These are phyloP conservation scores for Tetrapisispora pingtungensis DNA, from an alignment of 805 yeast species.

Conservation along the genomic window DNA sequence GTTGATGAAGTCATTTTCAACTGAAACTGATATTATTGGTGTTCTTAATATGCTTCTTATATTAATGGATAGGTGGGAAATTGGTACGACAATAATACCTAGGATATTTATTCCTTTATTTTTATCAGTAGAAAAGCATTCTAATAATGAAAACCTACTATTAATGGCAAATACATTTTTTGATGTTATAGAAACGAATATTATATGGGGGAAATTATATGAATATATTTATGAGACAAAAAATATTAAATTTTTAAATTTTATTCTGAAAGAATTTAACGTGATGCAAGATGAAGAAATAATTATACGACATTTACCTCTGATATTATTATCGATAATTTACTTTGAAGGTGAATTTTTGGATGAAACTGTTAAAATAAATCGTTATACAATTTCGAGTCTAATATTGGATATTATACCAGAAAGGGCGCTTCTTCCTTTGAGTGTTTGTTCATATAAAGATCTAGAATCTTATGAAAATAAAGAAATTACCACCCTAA, in stretches of 20 bases:
- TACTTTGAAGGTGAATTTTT: slow-evolving; percentile 13
- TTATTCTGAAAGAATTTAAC: slow-evolving; percentile 54
- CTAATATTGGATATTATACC: slow-evolving; percentile 48
- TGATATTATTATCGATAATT: slow-evolving; percentile 45
- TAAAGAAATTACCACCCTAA: slow-evolving; percentile 18
- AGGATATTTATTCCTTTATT: slow-evolving; percentile 57
- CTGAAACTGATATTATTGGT: slow-evolving; percentile 30
- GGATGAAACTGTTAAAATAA: not conserved
- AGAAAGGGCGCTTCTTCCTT: slow-evolving; percentile 49
- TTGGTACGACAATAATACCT: slow-evolving; percentile 69
- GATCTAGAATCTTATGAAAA: slow-evolving; percentile 6
- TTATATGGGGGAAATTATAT: slow-evolving; percentile 63
- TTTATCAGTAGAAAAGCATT: slow-evolving; percentile 33
- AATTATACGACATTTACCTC: slow-evolving; percentile 64
- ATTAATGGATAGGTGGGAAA: slow-evolving; percentile 90
- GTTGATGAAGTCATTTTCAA: slow-evolving; percentile 37
- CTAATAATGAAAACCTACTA: slow-evolving; percentile 31
- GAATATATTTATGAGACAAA: slow-evolving; percentile 22
- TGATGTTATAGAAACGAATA: slow-evolving; percentile 73
- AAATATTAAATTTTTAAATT: slow-evolving; percentile 42
- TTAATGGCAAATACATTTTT: slow-evolving; percentile 60
- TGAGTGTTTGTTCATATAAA: slow-evolving; percentile 32
- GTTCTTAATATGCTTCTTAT: slow-evolving; percentile 60
- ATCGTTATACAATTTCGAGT: slow-evolving; percentile 35
- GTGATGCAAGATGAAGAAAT: slow-evolving; percentile 77